Conservation (phyloP, 1,284 basidiomycete species). For the Malassezia yamatoensis region DNA sequence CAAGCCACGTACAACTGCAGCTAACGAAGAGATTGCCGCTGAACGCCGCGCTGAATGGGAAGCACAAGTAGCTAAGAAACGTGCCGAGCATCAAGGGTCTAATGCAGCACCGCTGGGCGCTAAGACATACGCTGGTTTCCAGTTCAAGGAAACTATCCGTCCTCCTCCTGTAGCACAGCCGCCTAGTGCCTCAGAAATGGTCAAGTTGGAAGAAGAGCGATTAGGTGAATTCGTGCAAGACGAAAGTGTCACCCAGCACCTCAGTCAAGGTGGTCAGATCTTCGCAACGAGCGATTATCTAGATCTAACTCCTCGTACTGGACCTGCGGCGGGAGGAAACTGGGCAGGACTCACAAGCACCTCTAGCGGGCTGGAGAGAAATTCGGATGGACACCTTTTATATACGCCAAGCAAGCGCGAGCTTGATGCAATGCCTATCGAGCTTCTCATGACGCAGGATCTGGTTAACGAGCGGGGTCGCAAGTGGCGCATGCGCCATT, state of each 20-base stretch:
- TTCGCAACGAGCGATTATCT: constrained; percentile 43
- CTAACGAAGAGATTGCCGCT: constrained; percentile 23
- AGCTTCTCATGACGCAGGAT: constrained; percentile 41
- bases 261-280: constrained; percentile 29
- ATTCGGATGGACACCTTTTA: constrained; percentile 19
- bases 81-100: constrained; percentile 4
- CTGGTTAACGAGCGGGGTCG: constrained; percentile 36
- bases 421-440: constrained; percentile 43
- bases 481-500: constrained; percentile 40
- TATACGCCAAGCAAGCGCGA: constrained; percentile 20
- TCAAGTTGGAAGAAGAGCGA: constrained; percentile 19
- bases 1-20: constrained; percentile 21
- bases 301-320: constrained; percentile 32
- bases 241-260: constrained; percentile 22
- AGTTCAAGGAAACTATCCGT: constrained; percentile 17
- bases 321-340: constrained; percentile 35
- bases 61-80: constrained; percentile 14
- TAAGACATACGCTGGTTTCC: constrained; percentile 28
- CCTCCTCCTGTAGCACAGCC: constrained; percentile 39
- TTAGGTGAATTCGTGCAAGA: constrained; percentile 27
- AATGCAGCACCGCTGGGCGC: constrained; percentile 21
- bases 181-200: constrained; percentile 32
- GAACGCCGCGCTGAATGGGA: constrained; percentile 18
- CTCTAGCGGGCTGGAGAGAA: constrained; percentile 1
- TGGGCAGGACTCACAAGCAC: constrained; percentile 23